Evolutionary conservation across 2,329 filamentous ascomycete genomes (phyloP).

Genomic region (Dothiorella sarmentorum): DNA sequence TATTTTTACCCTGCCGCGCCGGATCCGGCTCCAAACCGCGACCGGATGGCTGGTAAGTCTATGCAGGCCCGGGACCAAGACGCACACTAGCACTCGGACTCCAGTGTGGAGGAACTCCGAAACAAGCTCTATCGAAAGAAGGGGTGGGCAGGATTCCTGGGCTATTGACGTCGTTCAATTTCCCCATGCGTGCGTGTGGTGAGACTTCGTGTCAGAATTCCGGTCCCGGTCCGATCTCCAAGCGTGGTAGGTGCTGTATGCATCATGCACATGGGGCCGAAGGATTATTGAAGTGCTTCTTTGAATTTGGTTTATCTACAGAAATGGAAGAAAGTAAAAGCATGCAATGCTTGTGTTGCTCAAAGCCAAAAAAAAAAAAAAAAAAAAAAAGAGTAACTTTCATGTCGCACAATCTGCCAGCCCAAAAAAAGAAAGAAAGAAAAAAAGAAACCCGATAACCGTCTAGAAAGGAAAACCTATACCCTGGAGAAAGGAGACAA

Average conservation of each 20-base stretch:
- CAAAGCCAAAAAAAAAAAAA: not conserved
- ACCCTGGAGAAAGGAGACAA: not conserved
- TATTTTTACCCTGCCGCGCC: not conserved
- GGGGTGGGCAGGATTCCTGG: not conserved
- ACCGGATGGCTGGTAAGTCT: no score
- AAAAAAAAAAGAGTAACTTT: not conserved
- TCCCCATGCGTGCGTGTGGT: not conserved
- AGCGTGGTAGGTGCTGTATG: not conserved
- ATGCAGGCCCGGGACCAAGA: not conserved
- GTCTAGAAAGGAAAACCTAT: not conserved
- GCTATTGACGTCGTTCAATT: conserved; percentile 2
- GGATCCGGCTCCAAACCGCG: not conserved
- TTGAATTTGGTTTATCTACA: not conserved
- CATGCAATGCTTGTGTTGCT: not conserved
- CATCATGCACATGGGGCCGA: not conserved
- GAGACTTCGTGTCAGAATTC: not conserved
- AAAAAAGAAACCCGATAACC: not conserved
- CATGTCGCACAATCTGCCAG: conserved; percentile 12
- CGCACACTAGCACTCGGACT: conserved; percentile 5
- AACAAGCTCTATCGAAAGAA: not conserved
- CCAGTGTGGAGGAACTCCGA: conserved; percentile 17
- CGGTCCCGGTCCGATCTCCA: no score
- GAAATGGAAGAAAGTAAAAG: not conserved
- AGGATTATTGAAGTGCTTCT: not conserved
- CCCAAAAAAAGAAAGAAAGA: conserved; percentile 1